Evolutionary conservation across 768 basidiomycete species (phyloP).

Genomic region (Filobasidium floriforme): DNA sequence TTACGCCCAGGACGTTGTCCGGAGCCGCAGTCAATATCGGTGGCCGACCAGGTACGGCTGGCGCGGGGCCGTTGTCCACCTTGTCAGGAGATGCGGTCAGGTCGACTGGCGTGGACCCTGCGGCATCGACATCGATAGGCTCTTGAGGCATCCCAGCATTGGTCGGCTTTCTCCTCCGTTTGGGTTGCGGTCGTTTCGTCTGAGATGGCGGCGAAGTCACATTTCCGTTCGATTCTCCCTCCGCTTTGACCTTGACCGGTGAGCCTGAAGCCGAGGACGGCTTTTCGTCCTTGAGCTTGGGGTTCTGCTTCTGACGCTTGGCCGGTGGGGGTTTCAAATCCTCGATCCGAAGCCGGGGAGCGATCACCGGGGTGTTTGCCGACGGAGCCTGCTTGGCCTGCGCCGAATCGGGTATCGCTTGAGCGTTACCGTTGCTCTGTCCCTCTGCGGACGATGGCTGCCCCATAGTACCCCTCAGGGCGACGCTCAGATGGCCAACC

Average conservation of each 20-base stretch:
- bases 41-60: not conserved
- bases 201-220: not conserved
- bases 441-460: too few relatives aligned
- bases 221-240: not conserved
- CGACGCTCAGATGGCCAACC: not conserved
- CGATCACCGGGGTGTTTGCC: not conserved
- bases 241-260: not conserved
- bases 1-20: constrained; percentile 3
- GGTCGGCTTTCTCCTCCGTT: not conserved
- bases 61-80: not conserved
- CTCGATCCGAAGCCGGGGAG: constrained; percentile 20
- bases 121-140: not conserved
- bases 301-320: constrained; percentile 19
- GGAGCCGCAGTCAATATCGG: not conserved
- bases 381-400: not conserved
- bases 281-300: constrained; percentile 13
- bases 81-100: not conserved
- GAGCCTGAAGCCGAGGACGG: constrained; percentile 3
- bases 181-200: not conserved
- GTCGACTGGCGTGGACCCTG: not conserved
- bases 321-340: constrained; percentile 23
- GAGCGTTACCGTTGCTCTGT: too few relatives aligned
- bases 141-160: not conserved
- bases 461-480: not conserved
- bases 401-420: not conserved